phyloP scores from a whole-genome alignment of 352 stramenopile species.

The Aphanomyces invadans region DNA sequence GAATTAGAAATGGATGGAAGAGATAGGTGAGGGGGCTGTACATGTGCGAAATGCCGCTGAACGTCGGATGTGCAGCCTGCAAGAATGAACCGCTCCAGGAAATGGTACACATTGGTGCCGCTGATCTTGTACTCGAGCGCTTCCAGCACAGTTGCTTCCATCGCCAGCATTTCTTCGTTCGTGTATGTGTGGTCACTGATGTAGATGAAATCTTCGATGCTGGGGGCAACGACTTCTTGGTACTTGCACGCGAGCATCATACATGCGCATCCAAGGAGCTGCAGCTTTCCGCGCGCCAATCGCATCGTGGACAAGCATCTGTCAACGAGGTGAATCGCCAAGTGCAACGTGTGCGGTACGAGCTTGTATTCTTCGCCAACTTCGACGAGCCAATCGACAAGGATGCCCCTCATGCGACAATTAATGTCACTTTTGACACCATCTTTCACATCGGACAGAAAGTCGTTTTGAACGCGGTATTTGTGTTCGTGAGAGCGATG shows the following conservation, averaged over 20 bases:
- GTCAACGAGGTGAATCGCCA: slow-evolving; percentile 74
- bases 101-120: slow-evolving; percentile 70
- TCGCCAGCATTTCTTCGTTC: slow-evolving; percentile 73
- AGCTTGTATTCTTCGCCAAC: slow-evolving; percentile 81
- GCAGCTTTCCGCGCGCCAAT: slow-evolving; percentile 88
- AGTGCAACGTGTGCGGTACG: slow-evolving; percentile 74
- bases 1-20: not conserved
- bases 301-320: slow-evolving; percentile 70
- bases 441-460: slow-evolving; percentile 79
- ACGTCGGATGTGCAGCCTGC: slow-evolving; percentile 50
- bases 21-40: not conserved
- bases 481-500: slow-evolving; percentile 67
- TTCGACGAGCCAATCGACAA: slow-evolving; percentile 99
- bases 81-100: slow-evolving; percentile 50
- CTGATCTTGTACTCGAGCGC: slow-evolving; percentile 65
- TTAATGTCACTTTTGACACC: slow-evolving; percentile 95
- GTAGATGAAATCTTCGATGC: slow-evolving; percentile 94
- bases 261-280: slow-evolving; percentile 93
- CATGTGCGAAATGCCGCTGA: slow-evolving; percentile 31
- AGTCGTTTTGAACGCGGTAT: slow-evolving; percentile 51
- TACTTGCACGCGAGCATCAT: slow-evolving; percentile 97
- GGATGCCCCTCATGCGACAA: slow-evolving; percentile 98
- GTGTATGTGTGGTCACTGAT: slow-evolving; percentile 96
- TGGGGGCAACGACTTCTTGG: slow-evolving; percentile 94
- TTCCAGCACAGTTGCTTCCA: slow-evolving; percentile 70